These are phyloP conservation scores for Coniosporium tulheliwenetii DNA, from an alignment of 2,329 filamentous ascomycete species.

Conservation along the genomic window DNA sequence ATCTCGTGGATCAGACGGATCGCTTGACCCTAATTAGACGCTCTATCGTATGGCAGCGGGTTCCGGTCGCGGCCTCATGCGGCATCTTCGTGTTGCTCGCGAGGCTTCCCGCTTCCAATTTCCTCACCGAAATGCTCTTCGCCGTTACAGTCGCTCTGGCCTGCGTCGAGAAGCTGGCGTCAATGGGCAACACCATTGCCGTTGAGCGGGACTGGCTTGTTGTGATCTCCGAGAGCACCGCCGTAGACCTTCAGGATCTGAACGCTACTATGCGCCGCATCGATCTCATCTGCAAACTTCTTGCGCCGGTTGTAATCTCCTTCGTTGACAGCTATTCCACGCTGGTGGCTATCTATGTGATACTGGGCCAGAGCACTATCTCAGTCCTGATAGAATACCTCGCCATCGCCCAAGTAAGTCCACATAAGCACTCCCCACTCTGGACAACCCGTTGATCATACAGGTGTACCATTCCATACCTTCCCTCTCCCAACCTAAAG, in stretches of 20 bases:
- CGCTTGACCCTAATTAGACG: conserved; percentile 21
- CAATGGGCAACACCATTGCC: conserved; percentile 49
- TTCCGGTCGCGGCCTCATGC: conserved; percentile 17
- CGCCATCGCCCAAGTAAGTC: conserved; percentile 29
- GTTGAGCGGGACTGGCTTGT: conserved; percentile 58
- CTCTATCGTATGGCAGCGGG: conserved; percentile 23
- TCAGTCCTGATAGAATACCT: conserved; percentile 38
- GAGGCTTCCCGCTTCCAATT: conserved; percentile 1
- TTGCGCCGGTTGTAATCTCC: conserved; percentile 36
- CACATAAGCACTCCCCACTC: not conserved
- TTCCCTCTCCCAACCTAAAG: not conserved
- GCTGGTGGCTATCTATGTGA: conserved; percentile 30
- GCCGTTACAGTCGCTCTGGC: conserved; percentile 35
- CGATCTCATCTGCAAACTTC: conserved; percentile 41
- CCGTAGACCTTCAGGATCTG: conserved; percentile 17
- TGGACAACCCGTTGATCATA: too few relatives aligned
- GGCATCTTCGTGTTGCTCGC: conserved; percentile 1
- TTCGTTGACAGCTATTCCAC: conserved; percentile 34
- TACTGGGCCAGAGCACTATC: conserved; percentile 32
- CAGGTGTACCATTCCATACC: too few relatives aligned
- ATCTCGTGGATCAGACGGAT: conserved; percentile 38
- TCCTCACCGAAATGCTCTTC: conserved; percentile 11
- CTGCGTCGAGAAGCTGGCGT: conserved; percentile 52
- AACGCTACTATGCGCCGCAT: conserved; percentile 46
- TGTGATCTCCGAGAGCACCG: conserved; percentile 29